A percentile compares a stretch with the other conserved stretches of the same genome.
These are phyloP conservation scores for Serendipita sp. DNA, from an alignment of 768 basidiomycete genomes.

Conservation along the genomic window DNA sequence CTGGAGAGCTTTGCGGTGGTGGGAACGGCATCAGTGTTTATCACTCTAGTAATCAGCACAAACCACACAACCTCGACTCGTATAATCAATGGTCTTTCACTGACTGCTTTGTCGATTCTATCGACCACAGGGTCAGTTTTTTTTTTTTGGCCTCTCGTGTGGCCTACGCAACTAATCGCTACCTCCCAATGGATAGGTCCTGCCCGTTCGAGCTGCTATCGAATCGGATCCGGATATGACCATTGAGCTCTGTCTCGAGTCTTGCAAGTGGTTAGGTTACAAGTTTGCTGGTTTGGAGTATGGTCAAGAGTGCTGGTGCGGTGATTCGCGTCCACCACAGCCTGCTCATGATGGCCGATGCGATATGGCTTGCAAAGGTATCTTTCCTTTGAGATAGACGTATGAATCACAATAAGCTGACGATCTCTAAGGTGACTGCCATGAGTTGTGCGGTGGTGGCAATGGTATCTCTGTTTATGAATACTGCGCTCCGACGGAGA, in stretches of 20 bases:
- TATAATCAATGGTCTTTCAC: not conserved
- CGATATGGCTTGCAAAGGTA: slow-evolving; percentile 7
- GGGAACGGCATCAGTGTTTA: not conserved
- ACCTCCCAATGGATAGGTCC: not conserved
- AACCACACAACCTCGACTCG: not conserved
- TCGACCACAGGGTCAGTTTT: not conserved
- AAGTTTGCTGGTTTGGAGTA: not conserved
- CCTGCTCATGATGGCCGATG: not conserved
- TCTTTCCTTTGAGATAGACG: not conserved
- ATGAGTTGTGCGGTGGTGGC: not conserved
- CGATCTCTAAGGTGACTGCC: not conserved
- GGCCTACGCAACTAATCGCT: not conserved
- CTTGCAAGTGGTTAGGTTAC: not conserved
- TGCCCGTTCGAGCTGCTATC: not conserved
- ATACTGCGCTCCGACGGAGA: not conserved
- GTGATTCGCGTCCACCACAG: not conserved
- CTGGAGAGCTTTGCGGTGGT: not conserved
- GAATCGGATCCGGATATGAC: not conserved
- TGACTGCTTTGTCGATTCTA: not conserved
- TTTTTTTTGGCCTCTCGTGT: not conserved
- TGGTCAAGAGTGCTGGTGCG: slow-evolving; percentile 4
- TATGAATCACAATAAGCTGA: not conserved
- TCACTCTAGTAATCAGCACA: not conserved
- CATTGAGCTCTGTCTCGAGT: not conserved
- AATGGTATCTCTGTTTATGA: not conserved